A percentile compares a stretch with the other conserved stretches of the same genome.
Evolutionary conservation across 1,284 basidiomycete genomes (phyloP).

Genomic region (Tilletiopsis washingtonensis): DNA sequence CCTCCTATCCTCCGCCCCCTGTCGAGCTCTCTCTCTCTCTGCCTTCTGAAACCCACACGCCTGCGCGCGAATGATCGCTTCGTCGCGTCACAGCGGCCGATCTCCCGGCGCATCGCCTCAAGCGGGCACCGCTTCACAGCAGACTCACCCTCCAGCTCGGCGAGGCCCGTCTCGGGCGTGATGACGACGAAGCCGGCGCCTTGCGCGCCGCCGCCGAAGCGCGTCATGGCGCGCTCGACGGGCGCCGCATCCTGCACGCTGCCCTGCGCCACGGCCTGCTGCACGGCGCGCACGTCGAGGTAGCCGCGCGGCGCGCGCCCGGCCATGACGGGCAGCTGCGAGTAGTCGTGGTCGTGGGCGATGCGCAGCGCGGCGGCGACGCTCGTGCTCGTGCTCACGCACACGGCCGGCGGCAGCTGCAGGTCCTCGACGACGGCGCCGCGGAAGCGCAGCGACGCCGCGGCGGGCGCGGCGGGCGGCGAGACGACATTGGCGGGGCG

Average conservation of each 20-base stretch:
- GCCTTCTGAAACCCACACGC: no score
- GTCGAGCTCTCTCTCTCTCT: no score
- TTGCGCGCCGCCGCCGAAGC: constrained; percentile 18
- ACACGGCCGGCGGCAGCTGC: constrained; percentile 38
- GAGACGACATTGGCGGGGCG: constrained; percentile 17
- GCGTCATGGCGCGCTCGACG: constrained; percentile 23
- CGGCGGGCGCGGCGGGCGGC: constrained; percentile 21
- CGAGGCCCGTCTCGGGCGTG: constrained; percentile 38
- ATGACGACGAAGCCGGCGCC: constrained; percentile 29
- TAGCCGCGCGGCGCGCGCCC: constrained; percentile 35
- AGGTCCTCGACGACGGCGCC: constrained; percentile 40
- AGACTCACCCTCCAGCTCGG: constrained; percentile 26
- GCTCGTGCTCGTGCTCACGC: constrained; percentile 21
- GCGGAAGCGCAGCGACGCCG: constrained; percentile 27
- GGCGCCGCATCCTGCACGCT: constrained; percentile 17
- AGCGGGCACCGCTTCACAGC: not conserved
- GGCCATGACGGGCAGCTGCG: constrained; percentile 32
- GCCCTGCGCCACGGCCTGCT: constrained; percentile 18
- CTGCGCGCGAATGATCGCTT: no score
- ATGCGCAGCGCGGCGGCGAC: constrained; percentile 23
- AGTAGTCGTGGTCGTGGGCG: constrained; percentile 40
- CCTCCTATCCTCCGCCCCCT: no score
- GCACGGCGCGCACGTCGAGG: constrained; percentile 32
- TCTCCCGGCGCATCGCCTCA: not conserved
- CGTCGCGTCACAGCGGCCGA: no score